Base-by-base conservation (phyloP, 345 rosid species). In the Pseudoturritis turrita region DNA sequence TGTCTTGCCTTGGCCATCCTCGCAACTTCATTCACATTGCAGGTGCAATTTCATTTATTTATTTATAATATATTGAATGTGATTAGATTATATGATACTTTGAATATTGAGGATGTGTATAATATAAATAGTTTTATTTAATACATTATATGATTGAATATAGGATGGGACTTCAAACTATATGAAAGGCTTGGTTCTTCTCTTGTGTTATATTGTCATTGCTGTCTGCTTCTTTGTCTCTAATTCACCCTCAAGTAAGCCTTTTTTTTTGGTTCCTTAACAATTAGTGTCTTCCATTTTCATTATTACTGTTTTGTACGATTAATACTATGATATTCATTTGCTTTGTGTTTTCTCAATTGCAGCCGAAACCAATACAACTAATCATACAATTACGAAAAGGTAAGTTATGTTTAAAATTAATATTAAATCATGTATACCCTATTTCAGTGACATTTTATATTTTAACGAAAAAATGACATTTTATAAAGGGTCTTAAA, bases 81-180 rank as follows among this genome's bases (percentile, higher is more conserved):
- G 19, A 31, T 19, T n/a, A 45, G 3, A 29, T 21, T 2, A 36
- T 4, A 50, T 65, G 13, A 65, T 23, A 37, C 17, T n/a, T 10
- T 57, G 8, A 14, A n/a, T 33, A 14, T 6, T 59, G 15, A 14
- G 14, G 56, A 23, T 49, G 40, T 28, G 22, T 49, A 29, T 21
- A 55, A 22, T 44, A 14, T 39, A n/a, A n/a, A 53, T 65, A 15
- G 25, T 17, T 56, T 55, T 31, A 33, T 65, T 26, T 29, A 13
- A 47, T 26, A 18, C 13, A 8, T 23, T 12, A 23, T 37, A 1
- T 23, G 14, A n/a, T 46, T 28, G 29, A 29, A 29, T 29, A 47
- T 87, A 92, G 96, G 98, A 94, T 82, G 97, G 96, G 57, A 91
- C 91, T 39, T 91, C 98, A 8, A 90, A 94, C 44, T 91, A 89